Percentiles rank a stretch among this genome's conserved stretches.
Conservation (phyloP, 768 basidiomycete genomes). For the Rhizopogon vesiculosus region DNA sequence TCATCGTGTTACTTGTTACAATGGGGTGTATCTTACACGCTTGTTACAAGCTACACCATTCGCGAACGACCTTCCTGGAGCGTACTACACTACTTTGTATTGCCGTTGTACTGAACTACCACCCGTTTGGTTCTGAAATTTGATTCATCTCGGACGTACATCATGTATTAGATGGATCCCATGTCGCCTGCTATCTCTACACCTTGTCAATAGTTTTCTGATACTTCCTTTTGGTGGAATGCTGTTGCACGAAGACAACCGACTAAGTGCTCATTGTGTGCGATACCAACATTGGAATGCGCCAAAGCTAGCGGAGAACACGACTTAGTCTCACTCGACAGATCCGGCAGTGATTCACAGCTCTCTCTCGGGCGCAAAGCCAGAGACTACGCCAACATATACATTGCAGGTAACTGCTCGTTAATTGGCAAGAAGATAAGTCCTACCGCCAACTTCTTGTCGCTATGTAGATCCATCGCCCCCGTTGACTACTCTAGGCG, state of each 20-base stretch:
- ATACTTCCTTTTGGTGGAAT: no score
- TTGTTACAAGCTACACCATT: not conserved
- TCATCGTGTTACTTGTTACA: not conserved
- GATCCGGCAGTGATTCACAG: no score
- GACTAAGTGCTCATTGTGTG: no score
- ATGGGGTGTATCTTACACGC: no score
- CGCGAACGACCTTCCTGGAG: not conserved
- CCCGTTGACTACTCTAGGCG: not conserved
- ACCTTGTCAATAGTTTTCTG: no score
- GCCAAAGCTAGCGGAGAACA: no score
- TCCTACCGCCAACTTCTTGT: not conserved
- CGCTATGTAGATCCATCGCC: not conserved
- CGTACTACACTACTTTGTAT: conserved; percentile 9
- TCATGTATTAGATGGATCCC: not conserved
- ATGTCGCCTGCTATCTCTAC: not conserved
- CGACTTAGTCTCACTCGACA: no score
- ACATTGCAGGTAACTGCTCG: no score
- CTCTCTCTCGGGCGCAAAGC: no score
- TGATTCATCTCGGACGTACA: not conserved
- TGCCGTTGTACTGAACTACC: conserved; percentile 4
- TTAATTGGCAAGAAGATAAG: not conserved
- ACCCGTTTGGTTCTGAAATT: not conserved
- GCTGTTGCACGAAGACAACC: no score
- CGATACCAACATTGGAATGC: no score
- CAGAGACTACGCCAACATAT: not conserved